phyloP scores from a whole-genome alignment of 495 filamentous ascomycete genomes.

The Aspergillus bertholletiae region DNA sequence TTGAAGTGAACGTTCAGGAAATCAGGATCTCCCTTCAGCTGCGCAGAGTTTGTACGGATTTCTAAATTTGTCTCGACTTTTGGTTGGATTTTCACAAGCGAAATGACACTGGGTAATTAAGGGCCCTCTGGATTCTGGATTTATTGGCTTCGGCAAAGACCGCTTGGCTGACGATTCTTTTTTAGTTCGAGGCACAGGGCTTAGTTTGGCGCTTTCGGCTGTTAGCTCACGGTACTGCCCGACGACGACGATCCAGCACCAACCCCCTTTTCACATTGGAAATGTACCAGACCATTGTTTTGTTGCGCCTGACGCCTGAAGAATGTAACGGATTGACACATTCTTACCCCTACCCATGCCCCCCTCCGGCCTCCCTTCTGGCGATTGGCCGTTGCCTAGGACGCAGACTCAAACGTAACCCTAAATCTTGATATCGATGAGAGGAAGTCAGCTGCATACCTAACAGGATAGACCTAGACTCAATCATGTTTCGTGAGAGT shows the following conservation, averaged over 20 bases:
- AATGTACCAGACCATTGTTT: background rate
- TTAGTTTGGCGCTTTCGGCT: background rate
- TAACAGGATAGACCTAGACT: too few species aligned
- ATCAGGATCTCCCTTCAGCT: too few species aligned
- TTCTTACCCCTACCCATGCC: background rate
- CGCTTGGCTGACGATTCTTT: too few species aligned
- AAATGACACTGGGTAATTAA: background rate
- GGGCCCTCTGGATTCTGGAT: background rate
- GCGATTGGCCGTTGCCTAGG: background rate
- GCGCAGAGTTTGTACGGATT: background rate
- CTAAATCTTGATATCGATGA: too few species aligned
- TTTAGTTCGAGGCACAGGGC: background rate
- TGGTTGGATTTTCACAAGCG: background rate
- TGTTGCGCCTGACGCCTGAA: too few species aligned
- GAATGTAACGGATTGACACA: background rate
- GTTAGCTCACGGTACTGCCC: background rate
- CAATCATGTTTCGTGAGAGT: too few species aligned
- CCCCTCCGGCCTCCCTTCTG: background rate
- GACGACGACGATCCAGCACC: background rate
- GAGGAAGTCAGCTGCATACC: too few species aligned
- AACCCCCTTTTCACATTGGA: background rate
- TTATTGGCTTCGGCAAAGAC: too few species aligned
- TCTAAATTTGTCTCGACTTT: background rate
- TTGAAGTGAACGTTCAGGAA: too few species aligned
- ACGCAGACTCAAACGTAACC: background rate